Base-by-base conservation (phyloP, 257 asterid genomes). In the Solanum pinnatisectum region DNA sequence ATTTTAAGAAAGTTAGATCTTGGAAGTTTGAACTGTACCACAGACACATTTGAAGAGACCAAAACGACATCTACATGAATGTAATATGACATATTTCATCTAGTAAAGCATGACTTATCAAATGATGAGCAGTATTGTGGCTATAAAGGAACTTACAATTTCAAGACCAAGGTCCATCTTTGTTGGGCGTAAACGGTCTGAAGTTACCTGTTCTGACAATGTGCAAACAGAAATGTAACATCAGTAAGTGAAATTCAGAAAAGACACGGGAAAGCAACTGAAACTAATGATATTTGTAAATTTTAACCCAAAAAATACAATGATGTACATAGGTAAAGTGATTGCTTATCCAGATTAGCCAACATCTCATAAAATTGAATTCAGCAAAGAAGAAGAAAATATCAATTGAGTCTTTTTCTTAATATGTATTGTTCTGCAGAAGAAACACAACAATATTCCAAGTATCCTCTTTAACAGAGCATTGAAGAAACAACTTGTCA, bases 201-300 rank as follows among this genome's bases (percentile, higher is more conserved):
- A 87, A 3, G 98, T 90, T 65, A 90, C 94, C 90, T 90, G 98
- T 90, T 98, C 99, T 0, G 98, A 98, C 92, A 95, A 89, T 56
- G 99, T 94, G 93, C 99, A 97, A 87, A 95, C 96, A 23, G 98
- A 93, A 95, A 92, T 37, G 98, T 98, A 67, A 95, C 99, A 88
- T 98, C 97, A 15, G 65, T 25, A 60, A 63, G 32, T 27, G 74
- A 60, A 84, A 63, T 14, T 35, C 30, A 84, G 77, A 25, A 36
- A 36, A 63, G 39, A 84, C 27, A 44, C n/a, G 35, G 76, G 32
- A 63, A 23, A 52, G 73, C 11, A 56, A 30, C 44, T 56, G 32
- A 49, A 83, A 56, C 40, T 72, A 36, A 22, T 20, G 6, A 74
- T 10, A 73, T 20, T 20, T 36, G 49, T 46, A 36, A 37, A 35